These are phyloP conservation scores for Aspergillus funiculosus DNA, from an alignment of 495 filamentous ascomycete genomes.

Conservation along the genomic window DNA sequence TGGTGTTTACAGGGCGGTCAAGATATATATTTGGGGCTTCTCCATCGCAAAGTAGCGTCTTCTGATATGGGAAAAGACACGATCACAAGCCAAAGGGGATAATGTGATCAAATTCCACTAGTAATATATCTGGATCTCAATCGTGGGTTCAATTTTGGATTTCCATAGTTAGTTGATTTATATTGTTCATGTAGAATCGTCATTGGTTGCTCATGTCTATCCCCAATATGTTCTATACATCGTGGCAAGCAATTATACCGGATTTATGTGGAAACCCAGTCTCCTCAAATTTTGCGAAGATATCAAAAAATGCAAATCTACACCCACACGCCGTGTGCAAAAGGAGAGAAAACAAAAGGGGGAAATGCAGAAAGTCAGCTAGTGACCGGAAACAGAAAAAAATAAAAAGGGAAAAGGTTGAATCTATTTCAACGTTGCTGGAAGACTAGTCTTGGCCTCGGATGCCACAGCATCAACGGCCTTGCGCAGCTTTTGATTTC, in stretches of 20 bases:
- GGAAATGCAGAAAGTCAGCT: slow-evolving; percentile 7
- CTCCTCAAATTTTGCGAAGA: slow-evolving; percentile 5
- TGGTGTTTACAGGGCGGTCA: slow-evolving; percentile 7
- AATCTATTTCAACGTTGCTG: slow-evolving; percentile 41
- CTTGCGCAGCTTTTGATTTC: slow-evolving; percentile 64
- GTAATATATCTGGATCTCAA: too few relatives aligned
- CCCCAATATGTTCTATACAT: slow-evolving; percentile 16
- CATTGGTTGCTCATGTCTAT: slow-evolving; percentile 12
- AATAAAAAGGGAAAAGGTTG: too few relatives aligned
- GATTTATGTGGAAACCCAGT: slow-evolving; percentile 6
- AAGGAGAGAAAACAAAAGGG: slow-evolving; percentile 13
- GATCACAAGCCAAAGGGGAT: too few relatives aligned
- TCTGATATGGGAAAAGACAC: too few relatives aligned
- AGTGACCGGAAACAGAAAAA: not conserved
- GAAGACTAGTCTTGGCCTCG: slow-evolving; percentile 39
- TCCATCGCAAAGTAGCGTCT: too few relatives aligned
- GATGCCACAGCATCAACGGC: slow-evolving; percentile 45
- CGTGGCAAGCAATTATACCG: slow-evolving; percentile 16
- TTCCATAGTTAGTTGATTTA: too few relatives aligned
- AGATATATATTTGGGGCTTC: slow-evolving; percentile 14
- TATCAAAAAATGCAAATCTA: slow-evolving; percentile 14
- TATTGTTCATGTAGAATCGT: slow-evolving; percentile 1
- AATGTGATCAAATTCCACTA: too few relatives aligned
- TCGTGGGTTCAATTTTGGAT: too few relatives aligned
- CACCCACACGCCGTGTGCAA: slow-evolving; percentile 25